phyloP scores from a whole-genome alignment of 2,329 filamentous ascomycete genomes.

The Metarhizium anisopliae region DNA sequence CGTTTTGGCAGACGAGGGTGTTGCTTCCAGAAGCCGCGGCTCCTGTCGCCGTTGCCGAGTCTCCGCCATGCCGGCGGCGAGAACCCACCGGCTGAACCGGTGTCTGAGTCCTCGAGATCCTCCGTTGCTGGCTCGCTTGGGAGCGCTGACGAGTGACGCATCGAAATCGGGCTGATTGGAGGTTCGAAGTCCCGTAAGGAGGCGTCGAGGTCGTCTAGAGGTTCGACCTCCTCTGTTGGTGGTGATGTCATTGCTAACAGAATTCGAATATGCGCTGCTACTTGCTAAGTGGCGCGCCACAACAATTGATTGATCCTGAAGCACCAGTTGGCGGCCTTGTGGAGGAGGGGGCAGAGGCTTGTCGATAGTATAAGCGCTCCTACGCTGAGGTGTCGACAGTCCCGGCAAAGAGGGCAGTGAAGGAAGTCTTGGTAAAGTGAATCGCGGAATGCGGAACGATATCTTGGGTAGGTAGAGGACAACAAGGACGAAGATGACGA shows the following conservation, averaged over 20 bases:
- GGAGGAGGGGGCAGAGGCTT: constrained; percentile 19
- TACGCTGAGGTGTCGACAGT: constrained; percentile 2
- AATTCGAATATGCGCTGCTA: constrained; percentile 10
- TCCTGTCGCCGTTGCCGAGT: constrained; percentile 49
- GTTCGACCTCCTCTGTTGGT: constrained; percentile 21
- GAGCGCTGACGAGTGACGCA: constrained; percentile 21
- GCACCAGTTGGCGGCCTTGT: constrained; percentile 17
- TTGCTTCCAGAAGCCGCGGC: constrained; percentile 48
- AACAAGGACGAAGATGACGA: constrained; percentile 41
- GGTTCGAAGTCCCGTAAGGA: constrained; percentile 47
- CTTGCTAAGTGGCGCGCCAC: constrained; percentile 8
- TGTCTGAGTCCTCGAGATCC: constrained; percentile 35
- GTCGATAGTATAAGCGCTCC: constrained; percentile 10
- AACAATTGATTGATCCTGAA: constrained; percentile 24
- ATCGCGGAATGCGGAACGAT: constrained; percentile 23
- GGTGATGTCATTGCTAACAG: constrained; percentile 8
- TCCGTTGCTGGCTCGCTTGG: constrained; percentile 26
- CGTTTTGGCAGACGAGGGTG: not conserved
- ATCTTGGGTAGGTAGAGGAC: constrained; percentile 36
- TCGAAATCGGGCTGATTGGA: constrained; percentile 28
- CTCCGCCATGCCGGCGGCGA: constrained; percentile 53
- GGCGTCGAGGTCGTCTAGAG: constrained; percentile 36
- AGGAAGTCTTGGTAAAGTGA: constrained; percentile 23
- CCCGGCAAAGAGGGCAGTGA: constrained; percentile 1
- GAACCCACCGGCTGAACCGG: constrained; percentile 45